A percentile compares a stretch with the other conserved stretches of the same genome.
Evolutionary conservation across 2,329 filamentous ascomycete genomes (phyloP).

Genomic region (Fusarium sp.): DNA sequence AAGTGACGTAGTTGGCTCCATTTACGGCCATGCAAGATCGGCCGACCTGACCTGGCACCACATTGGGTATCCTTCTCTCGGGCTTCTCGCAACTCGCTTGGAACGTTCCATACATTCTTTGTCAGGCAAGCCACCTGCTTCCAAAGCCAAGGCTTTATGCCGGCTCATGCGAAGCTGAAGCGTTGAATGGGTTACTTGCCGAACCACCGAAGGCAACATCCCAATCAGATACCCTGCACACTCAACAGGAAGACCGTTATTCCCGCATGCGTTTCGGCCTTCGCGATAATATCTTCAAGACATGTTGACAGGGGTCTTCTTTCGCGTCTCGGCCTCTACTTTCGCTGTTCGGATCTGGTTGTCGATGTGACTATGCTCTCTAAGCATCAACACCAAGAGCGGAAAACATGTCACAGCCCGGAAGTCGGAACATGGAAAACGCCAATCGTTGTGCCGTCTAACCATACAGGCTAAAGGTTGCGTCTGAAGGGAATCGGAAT

Average conservation of each 20-base stretch:
- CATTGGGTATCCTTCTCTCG: not conserved
- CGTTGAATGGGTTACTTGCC: not conserved
- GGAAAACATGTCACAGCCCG: not conserved
- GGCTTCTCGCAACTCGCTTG: not conserved
- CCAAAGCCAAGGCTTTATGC: constrained; percentile 13
- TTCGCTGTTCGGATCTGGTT: not conserved
- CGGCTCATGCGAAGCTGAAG: constrained; percentile 1
- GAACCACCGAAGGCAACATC: not conserved
- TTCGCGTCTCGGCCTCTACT: not conserved
- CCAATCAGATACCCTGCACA: not conserved
- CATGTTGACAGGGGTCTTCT: not conserved
- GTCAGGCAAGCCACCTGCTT: constrained; percentile 29
- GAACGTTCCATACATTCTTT: constrained; percentile 25
- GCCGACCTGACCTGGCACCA: constrained; percentile 9
- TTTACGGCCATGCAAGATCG: not conserved
- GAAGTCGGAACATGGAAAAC: not conserved
- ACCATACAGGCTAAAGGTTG: not conserved
- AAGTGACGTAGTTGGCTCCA: not conserved
- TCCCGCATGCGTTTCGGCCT: not conserved
- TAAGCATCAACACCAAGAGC: not conserved
- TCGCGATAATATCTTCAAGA: not conserved
- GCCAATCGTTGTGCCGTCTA: not conserved
- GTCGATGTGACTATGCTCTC: not conserved
- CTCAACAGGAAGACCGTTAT: not conserved
- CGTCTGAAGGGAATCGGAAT: not conserved